These are phyloP conservation scores for Podospora comata DNA, from an alignment of 495 filamentous ascomycete species.

Conservation along the genomic window DNA sequence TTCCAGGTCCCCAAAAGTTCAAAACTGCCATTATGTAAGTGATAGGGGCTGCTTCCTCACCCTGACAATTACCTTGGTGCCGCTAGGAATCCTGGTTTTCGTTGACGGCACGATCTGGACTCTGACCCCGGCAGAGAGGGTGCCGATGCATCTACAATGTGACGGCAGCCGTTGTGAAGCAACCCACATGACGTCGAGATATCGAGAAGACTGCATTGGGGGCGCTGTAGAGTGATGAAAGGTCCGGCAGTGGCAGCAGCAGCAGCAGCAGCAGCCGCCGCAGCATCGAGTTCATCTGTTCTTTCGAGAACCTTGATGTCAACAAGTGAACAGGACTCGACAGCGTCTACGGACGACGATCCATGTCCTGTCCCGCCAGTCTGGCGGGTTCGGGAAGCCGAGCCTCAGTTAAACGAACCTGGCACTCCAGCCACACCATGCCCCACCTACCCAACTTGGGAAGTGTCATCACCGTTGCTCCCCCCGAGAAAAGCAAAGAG, in stretches of 20 bases:
- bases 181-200: neutral
- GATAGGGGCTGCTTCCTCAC: constrained; percentile 1
- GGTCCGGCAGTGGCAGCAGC: neutral
- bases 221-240: neutral
- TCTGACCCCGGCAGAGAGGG: neutral
- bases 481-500: constrained; percentile 5
- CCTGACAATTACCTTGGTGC: neutral
- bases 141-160: neutral
- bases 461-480: constrained; percentile 8
- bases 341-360: neutral
- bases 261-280: neutral
- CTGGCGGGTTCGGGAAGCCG: constrained; percentile 19
- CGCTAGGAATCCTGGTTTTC: too few relatives aligned
- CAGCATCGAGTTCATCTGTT: neutral
- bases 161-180: too few relatives aligned
- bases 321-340: neutral
- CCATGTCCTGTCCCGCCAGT: constrained; percentile 16
- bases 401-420: constrained; percentile 21
- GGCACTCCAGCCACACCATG: constrained; percentile 4
- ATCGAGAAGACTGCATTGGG: neutral
- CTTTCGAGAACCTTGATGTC: neutral
- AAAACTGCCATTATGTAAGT: constrained; percentile 3
- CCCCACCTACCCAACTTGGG: constrained; percentile 9
- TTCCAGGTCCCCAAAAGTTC: too few relatives aligned
- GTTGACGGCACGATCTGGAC: too few relatives aligned